These are phyloP conservation scores for Hypoxylon sp. DNA, from an alignment of 2,329 filamentous ascomycete species.

Conservation along the genomic window DNA sequence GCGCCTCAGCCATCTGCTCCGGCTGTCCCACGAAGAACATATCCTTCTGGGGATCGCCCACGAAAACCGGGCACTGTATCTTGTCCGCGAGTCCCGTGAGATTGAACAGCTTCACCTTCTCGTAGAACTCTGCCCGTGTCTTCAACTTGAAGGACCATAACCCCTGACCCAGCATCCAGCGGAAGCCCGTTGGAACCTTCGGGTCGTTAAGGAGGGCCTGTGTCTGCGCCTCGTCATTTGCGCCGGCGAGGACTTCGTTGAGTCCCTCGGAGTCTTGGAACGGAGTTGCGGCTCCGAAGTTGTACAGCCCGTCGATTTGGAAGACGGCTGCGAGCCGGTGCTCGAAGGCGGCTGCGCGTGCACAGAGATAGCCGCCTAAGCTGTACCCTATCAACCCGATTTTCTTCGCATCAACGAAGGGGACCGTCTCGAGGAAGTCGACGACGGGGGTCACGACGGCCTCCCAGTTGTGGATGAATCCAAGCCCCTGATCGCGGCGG, in stretches of 20 bases:
- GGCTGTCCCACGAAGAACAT: conserved; percentile 51
- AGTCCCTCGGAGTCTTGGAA: conserved; percentile 8
- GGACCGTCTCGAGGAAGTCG: conserved; percentile 27
- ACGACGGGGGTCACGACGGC: conserved; percentile 22
- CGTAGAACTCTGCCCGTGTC: conserved; percentile 17
- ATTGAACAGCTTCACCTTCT: conserved; percentile 15
- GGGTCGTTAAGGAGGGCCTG: conserved; percentile 16
- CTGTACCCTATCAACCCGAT: conserved; percentile 60
- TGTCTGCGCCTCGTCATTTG: neutral
- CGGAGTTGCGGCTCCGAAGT: conserved; percentile 33
- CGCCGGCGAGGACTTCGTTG: neutral
- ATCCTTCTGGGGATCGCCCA: conserved; percentile 46
- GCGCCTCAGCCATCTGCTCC: conserved; percentile 36
- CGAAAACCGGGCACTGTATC: conserved; percentile 46
- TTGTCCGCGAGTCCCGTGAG: conserved; percentile 25
- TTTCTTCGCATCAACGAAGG: conserved; percentile 43
- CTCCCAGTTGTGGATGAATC: conserved; percentile 56
- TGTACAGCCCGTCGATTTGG: conserved; percentile 59
- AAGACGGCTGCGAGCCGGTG: conserved; percentile 58
- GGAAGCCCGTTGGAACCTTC: conserved; percentile 13
- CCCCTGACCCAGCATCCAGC: conserved; percentile 27
- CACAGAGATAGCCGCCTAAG: conserved; percentile 59
- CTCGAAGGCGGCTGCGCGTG: conserved; percentile 62
- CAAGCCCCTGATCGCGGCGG: conserved; percentile 58
- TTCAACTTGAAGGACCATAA: conserved; percentile 27